Evolutionary conservation across 495 filamentous ascomycete species (phyloP).

Genomic region (Penicillium longicatenatum): DNA sequence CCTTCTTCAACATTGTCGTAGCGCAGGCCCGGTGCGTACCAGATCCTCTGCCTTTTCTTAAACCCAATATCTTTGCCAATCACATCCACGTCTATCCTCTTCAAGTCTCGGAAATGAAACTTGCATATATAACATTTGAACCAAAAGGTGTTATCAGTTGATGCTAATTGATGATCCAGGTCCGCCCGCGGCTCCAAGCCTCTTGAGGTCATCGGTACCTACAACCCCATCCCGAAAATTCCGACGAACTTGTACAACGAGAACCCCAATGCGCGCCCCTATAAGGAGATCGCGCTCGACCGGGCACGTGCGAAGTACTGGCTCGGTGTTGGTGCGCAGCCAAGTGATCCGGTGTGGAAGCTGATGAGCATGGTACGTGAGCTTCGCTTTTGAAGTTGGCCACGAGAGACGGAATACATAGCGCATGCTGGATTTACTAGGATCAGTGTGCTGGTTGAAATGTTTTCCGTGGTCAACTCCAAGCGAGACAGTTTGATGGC

Average conservation of each 20-base stretch:
- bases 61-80: not conserved
- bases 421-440: not conserved
- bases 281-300: conserved; percentile 92
- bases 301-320: conserved; percentile 82
- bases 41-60: not conserved
- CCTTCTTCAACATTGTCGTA: conserved; percentile 97
- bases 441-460: not conserved
- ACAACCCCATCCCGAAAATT: conserved; percentile 82
- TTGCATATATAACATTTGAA: not conserved
- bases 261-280: conserved; percentile 58
- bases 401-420: not conserved
- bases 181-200: conserved; percentile 81
- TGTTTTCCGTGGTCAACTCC: not conserved
- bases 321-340: conserved; percentile 95
- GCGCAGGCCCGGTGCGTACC: conserved; percentile 81
- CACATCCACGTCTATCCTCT: not conserved
- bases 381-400: not conserved
- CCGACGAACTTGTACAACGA: conserved; percentile 62
- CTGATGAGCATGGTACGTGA: conserved; percentile 77
- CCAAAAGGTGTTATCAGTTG: not conserved
- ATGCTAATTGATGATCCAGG: conserved; percentile 19
- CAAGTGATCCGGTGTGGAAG: conserved; percentile 85
- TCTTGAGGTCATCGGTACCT: conserved; percentile 92
- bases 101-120: not conserved
- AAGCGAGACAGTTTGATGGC: not conserved